Evolutionary conservation across 352 stramenopile species (phyloP), one percentile per base, ranked within the genome.

Genomic region (Phytophthora cactorum): DNA sequence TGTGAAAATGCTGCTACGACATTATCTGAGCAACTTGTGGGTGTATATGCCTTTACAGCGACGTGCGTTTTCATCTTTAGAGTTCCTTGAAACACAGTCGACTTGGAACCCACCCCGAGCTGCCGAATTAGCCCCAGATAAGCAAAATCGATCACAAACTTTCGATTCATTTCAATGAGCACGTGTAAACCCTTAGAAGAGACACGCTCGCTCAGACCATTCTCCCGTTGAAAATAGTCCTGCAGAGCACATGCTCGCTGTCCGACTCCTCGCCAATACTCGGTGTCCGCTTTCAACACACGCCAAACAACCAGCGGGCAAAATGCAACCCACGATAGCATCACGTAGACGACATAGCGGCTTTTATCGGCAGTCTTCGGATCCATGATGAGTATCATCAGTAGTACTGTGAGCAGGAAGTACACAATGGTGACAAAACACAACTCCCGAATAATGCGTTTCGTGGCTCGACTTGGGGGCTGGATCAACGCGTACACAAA

Each of bases 101-200:
- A 75, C 17, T 50, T 77, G 0, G 61, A 61, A 1, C 75, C 79
- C 8, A 68, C 55, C 2, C 74, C 77, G 47, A 86, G 64, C 22
- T 68, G 63, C 3, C 53, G 52, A 17, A 68, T 49, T n/a, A 86
- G 47, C 10, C 78, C 63, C 29, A 88, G 46, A 45, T 82, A 82
- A 9, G 77, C 77, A 53, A 88, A 88, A 44, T 88, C 79, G 28
- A 88, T 81, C 31, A 88, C 62, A 55, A 71, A 68, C 31, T 82
- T 86, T 8, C 74, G 74, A 34, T 88, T 78, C 70, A 82, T 75
- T 41, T 86, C 78, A 46, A 88, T 86, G 8, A 88, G 56, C 10
- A 80, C 44, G 44, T 88, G 77, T 0, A 88, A 68, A 25, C 72
- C 77, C 41, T 82, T 32, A 4, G 74, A 75, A 0, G 77, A 85